A percentile compares a stretch with the other conserved stretches of the same genome.
phyloP scores from a whole-genome alignment of 176 grass and related monocot genomes.

The Themeda triandra region DNA sequence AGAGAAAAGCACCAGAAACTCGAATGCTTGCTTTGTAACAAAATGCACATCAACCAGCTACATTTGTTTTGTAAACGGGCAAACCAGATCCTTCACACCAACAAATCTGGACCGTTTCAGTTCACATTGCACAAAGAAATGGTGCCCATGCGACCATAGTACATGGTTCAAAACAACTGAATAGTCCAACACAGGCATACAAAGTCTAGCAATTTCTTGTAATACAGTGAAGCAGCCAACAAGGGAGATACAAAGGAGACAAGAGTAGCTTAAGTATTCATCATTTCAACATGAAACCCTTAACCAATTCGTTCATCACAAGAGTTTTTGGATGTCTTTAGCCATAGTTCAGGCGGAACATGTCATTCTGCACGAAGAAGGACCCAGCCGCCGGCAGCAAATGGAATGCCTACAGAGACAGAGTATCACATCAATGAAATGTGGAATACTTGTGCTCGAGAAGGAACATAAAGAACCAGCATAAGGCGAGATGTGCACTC shows the following conservation, averaged over 20 bases:
- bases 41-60: not conserved
- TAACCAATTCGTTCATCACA: not conserved
- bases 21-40: not conserved
- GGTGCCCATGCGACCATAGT: not conserved
- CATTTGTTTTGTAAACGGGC: not conserved
- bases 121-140: constrained; percentile 35
- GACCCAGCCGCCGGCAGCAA: constrained; percentile 38
- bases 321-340: not conserved
- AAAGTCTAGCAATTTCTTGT: constrained; percentile 33
- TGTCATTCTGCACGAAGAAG: constrained; percentile 72
- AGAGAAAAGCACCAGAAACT: not conserved
- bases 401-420: constrained; percentile 55
- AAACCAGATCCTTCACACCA: not conserved
- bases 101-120: constrained; percentile 8
- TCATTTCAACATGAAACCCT: constrained; percentile 12
- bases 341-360: constrained; percentile 72
- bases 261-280: constrained; percentile 7
- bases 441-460: not conserved
- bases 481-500: not conserved
- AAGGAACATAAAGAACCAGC: not conserved
- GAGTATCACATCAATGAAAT: not conserved
- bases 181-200: constrained; percentile 21
- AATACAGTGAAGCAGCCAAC: constrained; percentile 11
- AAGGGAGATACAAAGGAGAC: constrained; percentile 3
- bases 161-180: not conserved